Percentiles rank a stretch among this genome's conserved stretches.
phyloP scores from a whole-genome alignment of 192 early-diverging fungal species.

The Gryganskiella cystojenkinii region DNA sequence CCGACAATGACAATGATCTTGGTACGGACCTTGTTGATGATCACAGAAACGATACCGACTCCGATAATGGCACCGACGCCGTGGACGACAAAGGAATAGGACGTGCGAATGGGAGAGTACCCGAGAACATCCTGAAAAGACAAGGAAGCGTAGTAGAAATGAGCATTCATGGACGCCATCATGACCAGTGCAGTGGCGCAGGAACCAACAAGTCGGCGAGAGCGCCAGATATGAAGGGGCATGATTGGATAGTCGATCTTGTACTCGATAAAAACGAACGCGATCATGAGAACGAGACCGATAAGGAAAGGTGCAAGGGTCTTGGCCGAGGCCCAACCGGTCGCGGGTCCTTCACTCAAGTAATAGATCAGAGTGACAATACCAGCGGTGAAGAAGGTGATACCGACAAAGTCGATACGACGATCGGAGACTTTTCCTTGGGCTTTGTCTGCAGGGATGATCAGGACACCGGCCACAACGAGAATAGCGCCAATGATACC shows the following conservation, averaged over 20 bases:
- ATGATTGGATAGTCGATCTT: neutral
- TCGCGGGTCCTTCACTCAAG: conserved; percentile 10
- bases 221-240: neutral
- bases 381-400: conserved; percentile 2
- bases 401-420: conserved; percentile 9
- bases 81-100: neutral
- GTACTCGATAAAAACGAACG: neutral
- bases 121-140: neutral
- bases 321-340: neutral
- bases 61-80: neutral
- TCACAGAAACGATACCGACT: neutral
- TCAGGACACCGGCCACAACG: conserved; percentile 4
- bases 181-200: neutral
- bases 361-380: conserved; percentile 11
- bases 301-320: neutral
- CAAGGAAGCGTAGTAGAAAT: neutral
- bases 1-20: neutral
- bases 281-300: neutral
- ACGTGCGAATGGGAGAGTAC: neutral
- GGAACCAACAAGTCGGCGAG: neutral
- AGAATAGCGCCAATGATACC: conserved; percentile 4
- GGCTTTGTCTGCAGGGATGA: neutral
- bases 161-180: neutral
- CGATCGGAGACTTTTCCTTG: conserved; percentile 2
- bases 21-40: neutral